Conservation (phyloP, 2,329 filamentous ascomycete genomes). For the Metarhizium robertsii region DNA sequence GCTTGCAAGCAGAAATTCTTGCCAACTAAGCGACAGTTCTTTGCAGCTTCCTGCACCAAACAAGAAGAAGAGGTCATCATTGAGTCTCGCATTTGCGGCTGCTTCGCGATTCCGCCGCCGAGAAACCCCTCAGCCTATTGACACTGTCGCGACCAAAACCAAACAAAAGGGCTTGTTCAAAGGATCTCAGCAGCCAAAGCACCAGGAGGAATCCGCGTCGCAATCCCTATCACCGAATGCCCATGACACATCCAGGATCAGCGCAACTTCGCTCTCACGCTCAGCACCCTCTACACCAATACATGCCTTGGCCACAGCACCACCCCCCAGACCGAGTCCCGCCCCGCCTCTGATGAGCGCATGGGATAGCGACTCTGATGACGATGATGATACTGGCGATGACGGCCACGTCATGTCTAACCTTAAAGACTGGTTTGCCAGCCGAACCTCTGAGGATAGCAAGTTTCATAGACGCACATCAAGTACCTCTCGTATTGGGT, state of each 20-base stretch:
- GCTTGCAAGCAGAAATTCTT: constrained; percentile 15
- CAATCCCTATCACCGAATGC: not conserved
- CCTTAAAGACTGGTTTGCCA: constrained; percentile 9
- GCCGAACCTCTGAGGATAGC: constrained; percentile 1
- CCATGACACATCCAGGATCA: not conserved
- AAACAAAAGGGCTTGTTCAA: not conserved
- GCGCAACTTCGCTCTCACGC: not conserved
- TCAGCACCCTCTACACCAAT: not conserved
- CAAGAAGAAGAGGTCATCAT: constrained; percentile 10
- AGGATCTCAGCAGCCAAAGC: not conserved
- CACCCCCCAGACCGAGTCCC: constrained; percentile 5
- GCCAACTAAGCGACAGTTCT: not conserved
- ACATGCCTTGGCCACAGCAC: not conserved
- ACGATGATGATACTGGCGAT: constrained; percentile 19
- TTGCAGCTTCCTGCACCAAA: not conserved
- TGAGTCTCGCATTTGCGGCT: constrained; percentile 16
- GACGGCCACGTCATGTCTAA: constrained; percentile 8
- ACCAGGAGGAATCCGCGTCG: not conserved
- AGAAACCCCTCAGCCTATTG: constrained; percentile 10
- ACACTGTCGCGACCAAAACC: not conserved
- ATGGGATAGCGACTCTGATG: constrained; percentile 23
- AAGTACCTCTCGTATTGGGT: constrained; percentile 4
- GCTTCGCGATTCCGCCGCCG: constrained; percentile 19
- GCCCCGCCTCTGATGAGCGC: constrained; percentile 15
- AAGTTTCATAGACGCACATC: constrained; percentile 2